These are phyloP conservation scores for Ceratocystis papillata DNA, from an alignment of 2,329 filamentous ascomycete species.

Conservation along the genomic window DNA sequence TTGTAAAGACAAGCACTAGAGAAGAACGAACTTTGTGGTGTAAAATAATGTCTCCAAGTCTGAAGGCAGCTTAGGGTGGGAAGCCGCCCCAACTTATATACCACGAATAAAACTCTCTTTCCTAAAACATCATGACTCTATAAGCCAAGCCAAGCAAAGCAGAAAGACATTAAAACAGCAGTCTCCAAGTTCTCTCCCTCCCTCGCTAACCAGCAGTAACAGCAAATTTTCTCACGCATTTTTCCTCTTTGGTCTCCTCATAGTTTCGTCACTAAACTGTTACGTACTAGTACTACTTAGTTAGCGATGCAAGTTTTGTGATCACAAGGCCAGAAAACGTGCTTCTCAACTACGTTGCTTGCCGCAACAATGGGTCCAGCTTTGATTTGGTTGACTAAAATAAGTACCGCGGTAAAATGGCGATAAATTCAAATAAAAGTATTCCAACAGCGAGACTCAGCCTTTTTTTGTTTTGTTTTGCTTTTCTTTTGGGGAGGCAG, in stretches of 20 bases:
- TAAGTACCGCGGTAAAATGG: background rate
- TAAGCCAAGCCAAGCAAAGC: background rate
- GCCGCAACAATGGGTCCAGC: background rate
- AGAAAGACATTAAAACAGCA: background rate
- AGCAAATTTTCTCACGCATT: constrained; percentile 4
- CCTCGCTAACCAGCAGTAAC: background rate
- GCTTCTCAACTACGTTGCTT: constrained; percentile 1
- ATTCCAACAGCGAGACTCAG: background rate
- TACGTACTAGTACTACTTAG: constrained; percentile 10
- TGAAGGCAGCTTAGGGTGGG: background rate
- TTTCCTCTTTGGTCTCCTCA: background rate
- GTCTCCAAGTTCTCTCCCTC: constrained; percentile 1
- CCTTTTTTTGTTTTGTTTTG: background rate
- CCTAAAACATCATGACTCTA: constrained; percentile 10
- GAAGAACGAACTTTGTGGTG: background rate
- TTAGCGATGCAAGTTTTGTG: constrained; percentile 3
- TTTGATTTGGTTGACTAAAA: background rate
- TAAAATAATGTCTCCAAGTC: background rate
- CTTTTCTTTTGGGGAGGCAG: background rate
- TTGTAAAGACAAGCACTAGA: background rate
- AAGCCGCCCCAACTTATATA: constrained; percentile 11
- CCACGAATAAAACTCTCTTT: background rate
- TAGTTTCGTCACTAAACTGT: constrained; percentile 8
- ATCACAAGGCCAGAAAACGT: constrained; percentile 13
- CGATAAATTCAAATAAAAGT: background rate